Evolutionary conservation across 2,329 filamentous ascomycete species (phyloP), one percentile per base, ranked within the genome.

Genomic region (Arthrobotrys iridis): DNA sequence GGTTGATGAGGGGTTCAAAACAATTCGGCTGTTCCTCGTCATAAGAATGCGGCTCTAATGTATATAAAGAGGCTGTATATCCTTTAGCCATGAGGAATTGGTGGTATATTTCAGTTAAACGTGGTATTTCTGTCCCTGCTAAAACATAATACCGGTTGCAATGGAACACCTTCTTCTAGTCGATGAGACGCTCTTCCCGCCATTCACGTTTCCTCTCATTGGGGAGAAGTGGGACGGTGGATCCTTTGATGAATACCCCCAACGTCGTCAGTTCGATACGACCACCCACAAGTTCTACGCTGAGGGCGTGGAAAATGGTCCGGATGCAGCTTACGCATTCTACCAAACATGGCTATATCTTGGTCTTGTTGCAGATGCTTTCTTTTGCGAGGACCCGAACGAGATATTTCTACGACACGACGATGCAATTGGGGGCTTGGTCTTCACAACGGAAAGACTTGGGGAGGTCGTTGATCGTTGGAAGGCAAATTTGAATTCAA

Each of bases 341-440:
- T 65, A 52, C 15, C 72, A 76, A 35, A 70, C 58, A n/a, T 76
- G 72, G 72, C 20, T 71, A 15, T 76, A 76, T 35, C 46, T 76
- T 2, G 72, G 72, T 0, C 33, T 76, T 20, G 59, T 76, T 28
- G 28, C 58, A 8, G 59, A 71, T 5, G 43, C 10, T 1, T 71
- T 76, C n/a, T 37, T 50, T n/a, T 67, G 71, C 50, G 24, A 58
- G n/a, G 35, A 70, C 22, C 46, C 43, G 10, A 76, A 70, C 26
- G 59, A 71, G 10, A 4, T 58, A 3, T 66, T 76, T 37, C 41
- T 71, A 18, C 30, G 59, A 15, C 24, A 70, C 13, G 65, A 76
- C 35, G 65, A 76, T 46, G 58, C 30, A 1, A 13, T 37, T 20
- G 72, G 65, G 3, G 13, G n/a, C 15, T 30, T 60, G 11, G 64